Evolutionary conservation across 345 rosid genomes (phyloP), one percentile per base, ranked within the genome.

Genomic region (Anacardium occidentale): DNA sequence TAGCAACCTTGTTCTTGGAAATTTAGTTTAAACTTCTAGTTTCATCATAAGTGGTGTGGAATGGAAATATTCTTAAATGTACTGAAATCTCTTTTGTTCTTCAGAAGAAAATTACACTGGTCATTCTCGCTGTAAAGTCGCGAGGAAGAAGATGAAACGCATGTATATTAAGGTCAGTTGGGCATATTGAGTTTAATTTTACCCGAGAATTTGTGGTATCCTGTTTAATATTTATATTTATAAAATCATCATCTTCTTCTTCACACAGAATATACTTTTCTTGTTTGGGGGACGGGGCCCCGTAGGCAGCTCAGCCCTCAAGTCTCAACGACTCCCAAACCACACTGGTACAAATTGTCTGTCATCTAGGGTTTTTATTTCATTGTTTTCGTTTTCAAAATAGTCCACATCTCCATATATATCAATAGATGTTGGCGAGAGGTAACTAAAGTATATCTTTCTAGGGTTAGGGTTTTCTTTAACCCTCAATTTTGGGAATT

Each of bases 391-490:
- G 2, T 40, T 11, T 61, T 29, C 22, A 2, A 1, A n/a, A 32
- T 34, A 62, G 75, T 71, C 17, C 60, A 34, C 59, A 48, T 60
- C 67, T 15, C 26, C 32, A 22, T 22, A 24, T 25, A 42, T 52
- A 11, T 63, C 10, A 20, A 9, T 48, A 70, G 32, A 45, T 47
- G 50, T 48, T 70, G 66, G 48, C 66, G n/a, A 59, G 5, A 29
- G 21, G 32, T 61, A 60, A 60, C 13, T 37, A 37, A 34, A 37
- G 42, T 37, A 7, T 57, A 29, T 70, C 3, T 70, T 54, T 45
- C 63, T 55, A 44, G 56, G 67, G 29, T 71, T 71, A 29, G 67
- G 74, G 67, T 71, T 71, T 50, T 60, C 58, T 56, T 42, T 68
- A 40, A 48, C 57, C 65, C 57, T 45, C 73, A 29, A 44, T 48